phyloP scores from a whole-genome alignment of 352 stramenopile species.

The Globisporangium abappressorium region DNA sequence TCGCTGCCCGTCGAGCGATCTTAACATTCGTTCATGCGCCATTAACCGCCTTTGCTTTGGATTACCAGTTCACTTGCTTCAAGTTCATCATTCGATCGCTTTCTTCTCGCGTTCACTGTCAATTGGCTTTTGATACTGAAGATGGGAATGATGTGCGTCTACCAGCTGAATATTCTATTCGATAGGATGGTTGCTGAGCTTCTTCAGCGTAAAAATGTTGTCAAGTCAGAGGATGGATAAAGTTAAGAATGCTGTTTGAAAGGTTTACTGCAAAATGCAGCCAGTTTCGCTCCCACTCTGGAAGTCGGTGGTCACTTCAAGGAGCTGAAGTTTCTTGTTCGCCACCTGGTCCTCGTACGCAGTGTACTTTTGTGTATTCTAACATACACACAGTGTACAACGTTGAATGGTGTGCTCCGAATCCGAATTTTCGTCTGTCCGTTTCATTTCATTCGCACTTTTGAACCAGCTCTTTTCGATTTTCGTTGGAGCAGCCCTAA shows the following conservation, averaged over 20 bases:
- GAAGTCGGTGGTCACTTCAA: slow-evolving; percentile 5
- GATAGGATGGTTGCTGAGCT: background rate
- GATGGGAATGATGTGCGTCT: background rate
- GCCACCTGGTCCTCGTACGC: background rate
- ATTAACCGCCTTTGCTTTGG: background rate
- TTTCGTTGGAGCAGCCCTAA: background rate
- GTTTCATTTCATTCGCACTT: slow-evolving; percentile 2
- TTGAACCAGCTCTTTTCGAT: slow-evolving; percentile 5
- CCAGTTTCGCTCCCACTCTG: background rate
- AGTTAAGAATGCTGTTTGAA: background rate
- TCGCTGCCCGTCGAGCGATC: background rate
- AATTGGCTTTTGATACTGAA: background rate
- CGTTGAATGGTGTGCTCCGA: background rate
- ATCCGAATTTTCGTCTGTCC: slow-evolving; percentile 2
- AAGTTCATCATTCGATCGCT: background rate
- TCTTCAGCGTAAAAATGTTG: too few relatives aligned
- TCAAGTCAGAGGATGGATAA: background rate
- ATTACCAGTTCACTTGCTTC: background rate
- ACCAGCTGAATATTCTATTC: background rate
- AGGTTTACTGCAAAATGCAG: background rate
- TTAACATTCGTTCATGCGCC: background rate
- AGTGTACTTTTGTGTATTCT: background rate
- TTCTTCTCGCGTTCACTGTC: background rate
- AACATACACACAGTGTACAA: too few relatives aligned
- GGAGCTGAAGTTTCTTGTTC: background rate